Conservation (phyloP, 2,329 filamentous ascomycete species). For the Botrytis sinoallii region DNA sequence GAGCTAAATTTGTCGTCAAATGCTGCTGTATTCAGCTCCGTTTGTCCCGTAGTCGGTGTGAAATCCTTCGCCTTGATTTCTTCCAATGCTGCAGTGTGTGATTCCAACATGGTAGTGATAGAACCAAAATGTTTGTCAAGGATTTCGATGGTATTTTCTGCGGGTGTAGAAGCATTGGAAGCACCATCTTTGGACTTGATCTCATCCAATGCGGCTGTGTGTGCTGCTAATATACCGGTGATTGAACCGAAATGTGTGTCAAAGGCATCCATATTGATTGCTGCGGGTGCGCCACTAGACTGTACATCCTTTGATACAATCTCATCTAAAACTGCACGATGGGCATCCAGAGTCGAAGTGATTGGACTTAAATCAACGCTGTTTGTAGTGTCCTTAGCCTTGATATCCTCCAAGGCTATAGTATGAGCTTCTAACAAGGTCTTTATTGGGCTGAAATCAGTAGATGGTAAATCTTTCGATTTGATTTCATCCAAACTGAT, state of each 20-base stretch:
- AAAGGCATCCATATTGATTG: conserved; percentile 1
- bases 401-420: conserved; percentile 24
- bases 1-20: conserved; percentile 19
- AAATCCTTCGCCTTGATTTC: conserved; percentile 23
- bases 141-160: background rate
- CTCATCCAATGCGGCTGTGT: conserved; percentile 25
- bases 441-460: conserved; percentile 9
- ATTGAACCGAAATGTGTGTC: conserved; percentile 21
- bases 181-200: conserved; percentile 21
- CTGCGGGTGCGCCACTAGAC: background rate
- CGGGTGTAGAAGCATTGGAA: background rate
- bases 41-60: background rate
- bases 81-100: conserved; percentile 23
- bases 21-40: background rate
- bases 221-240: conserved; percentile 20
- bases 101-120: conserved; percentile 21
- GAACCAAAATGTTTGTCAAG: conserved; percentile 19
- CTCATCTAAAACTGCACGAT: conserved; percentile 18
- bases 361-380: conserved; percentile 8
- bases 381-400: background rate
- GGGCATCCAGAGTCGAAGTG: conserved; percentile 10
- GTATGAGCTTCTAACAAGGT: conserved; percentile 21
- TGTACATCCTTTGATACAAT: conserved; percentile 14
- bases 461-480: background rate
- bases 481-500: background rate